Evolutionary conservation across 768 basidiomycete genomes (phyloP).

Genomic region (Boletales sp.): DNA sequence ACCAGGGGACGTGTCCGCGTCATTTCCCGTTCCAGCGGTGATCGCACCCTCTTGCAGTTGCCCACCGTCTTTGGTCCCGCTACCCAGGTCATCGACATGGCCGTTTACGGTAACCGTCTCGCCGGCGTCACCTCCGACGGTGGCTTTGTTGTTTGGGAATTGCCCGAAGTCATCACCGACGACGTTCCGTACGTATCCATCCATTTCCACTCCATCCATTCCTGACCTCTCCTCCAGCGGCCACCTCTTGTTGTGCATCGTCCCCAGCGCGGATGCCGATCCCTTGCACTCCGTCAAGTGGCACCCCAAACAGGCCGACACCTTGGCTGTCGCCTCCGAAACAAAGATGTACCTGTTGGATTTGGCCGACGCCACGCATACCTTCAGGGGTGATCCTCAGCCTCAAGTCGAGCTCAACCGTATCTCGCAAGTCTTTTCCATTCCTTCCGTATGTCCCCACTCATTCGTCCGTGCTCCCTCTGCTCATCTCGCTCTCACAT

Average conservation of each 20-base stretch:
- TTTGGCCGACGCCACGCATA: conserved; percentile 56
- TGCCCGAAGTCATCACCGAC: conserved; percentile 79
- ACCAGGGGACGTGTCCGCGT: conserved; percentile 87
- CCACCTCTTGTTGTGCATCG: conserved; percentile 65
- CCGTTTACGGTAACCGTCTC: conserved; percentile 75
- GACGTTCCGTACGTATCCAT: conserved; percentile 69
- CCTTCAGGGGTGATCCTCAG: conserved; percentile 61
- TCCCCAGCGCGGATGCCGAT: conserved; percentile 50
- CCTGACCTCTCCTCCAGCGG: conserved; percentile 44
- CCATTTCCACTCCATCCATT: neutral
- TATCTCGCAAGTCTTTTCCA: conserved; percentile 63
- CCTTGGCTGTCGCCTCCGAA: conserved; percentile 79
- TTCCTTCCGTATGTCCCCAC: conserved; percentile 73
- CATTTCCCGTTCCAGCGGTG: conserved; percentile 84
- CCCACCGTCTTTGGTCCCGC: conserved; percentile 55
- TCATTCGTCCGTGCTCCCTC: conserved; percentile 26
- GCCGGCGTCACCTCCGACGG: conserved; percentile 87
- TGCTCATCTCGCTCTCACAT: neutral
- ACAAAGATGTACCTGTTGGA: conserved; percentile 75
- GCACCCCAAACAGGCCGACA: conserved; percentile 81
- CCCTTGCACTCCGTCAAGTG: conserved; percentile 82
- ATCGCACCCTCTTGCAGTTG: conserved; percentile 80
- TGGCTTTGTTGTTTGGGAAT: conserved; percentile 86
- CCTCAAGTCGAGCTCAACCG: conserved; percentile 66
- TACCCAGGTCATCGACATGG: conserved; percentile 80